Percentiles rank a stretch among this genome's conserved stretches.
Evolutionary conservation across 305 asterid genomes (phyloP).

Genomic region (Salvia sclarea): DNA sequence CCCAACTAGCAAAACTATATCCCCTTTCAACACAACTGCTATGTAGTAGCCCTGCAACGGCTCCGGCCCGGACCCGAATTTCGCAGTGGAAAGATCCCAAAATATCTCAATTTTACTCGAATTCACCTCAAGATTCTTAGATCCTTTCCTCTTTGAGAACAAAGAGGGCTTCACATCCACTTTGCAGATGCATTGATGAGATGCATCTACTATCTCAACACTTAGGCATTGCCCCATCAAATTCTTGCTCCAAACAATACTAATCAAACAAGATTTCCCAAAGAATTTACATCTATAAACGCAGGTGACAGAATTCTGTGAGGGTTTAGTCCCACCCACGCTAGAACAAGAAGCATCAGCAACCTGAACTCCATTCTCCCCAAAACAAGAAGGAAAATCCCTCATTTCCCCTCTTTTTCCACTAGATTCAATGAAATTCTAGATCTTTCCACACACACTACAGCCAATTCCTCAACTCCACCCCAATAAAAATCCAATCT

Average conservation of each 20-base stretch:
- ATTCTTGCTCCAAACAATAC: slow-evolving; percentile 74
- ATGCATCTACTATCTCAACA: slow-evolving; percentile 72
- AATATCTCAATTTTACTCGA: slow-evolving; percentile 57
- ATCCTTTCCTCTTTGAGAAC: slow-evolving; percentile 85
- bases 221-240: slow-evolving; percentile 86
- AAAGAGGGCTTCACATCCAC: slow-evolving; percentile 82
- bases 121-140: slow-evolving; percentile 52
- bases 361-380: slow-evolving; percentile 93
- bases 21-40: slow-evolving; percentile 62
- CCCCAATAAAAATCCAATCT: slow-evolving; percentile 42
- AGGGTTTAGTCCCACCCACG: slow-evolving; percentile 47
- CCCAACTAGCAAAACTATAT: slow-evolving; percentile 69
- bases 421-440: slow-evolving; percentile 30
- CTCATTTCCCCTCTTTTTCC: slow-evolving; percentile 53
- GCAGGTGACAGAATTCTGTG: slow-evolving; percentile 73
- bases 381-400: slow-evolving; percentile 93
- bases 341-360: slow-evolving; percentile 87
- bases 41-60: slow-evolving; percentile 76
- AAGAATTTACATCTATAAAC: slow-evolving; percentile 66
- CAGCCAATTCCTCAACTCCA: slow-evolving; percentile 8
- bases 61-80: slow-evolving; percentile 86
- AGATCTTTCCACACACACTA: slow-evolving; percentile 1
- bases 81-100: slow-evolving; percentile 84
- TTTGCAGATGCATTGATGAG: slow-evolving; percentile 67
- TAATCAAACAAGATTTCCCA: slow-evolving; percentile 68